A percentile compares a stretch with the other conserved stretches of the same genome.
phyloP scores from a whole-genome alignment of 1,284 basidiomycete species.

The Anthracocystis panici-leucophaei region DNA sequence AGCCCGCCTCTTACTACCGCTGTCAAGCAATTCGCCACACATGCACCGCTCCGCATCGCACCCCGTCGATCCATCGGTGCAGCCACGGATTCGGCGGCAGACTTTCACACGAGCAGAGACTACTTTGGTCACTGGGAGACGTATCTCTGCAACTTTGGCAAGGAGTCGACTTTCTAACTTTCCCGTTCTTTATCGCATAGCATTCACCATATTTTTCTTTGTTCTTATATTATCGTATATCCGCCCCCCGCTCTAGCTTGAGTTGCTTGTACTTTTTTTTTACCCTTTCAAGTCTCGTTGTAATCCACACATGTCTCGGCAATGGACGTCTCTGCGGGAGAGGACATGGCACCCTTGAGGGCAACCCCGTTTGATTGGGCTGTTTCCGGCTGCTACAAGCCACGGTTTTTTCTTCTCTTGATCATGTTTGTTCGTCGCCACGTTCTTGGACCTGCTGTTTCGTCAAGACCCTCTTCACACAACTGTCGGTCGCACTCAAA shows the following conservation, averaged over 20 bases:
- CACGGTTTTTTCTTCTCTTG: too few species aligned
- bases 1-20: neutral
- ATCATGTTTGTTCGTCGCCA: too few species aligned
- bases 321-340: too few species aligned
- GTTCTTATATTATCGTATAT: neutral
- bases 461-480: too few species aligned
- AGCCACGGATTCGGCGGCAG: neutral
- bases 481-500: too few species aligned
- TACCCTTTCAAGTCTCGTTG: neutral
- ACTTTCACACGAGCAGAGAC: slow-evolving; percentile 1
- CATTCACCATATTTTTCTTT: too few species aligned
- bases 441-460: too few species aligned
- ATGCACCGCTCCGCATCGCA: slow-evolving; percentile 19
- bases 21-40: neutral
- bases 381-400: too few species aligned
- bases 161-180: slow-evolving; percentile 33
- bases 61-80: slow-evolving; percentile 3
- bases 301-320: neutral
- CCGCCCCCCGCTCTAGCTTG: neutral
- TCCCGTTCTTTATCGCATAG: neutral
- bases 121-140: slow-evolving; percentile 44
- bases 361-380: too few species aligned
- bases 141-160: slow-evolving; percentile 37
- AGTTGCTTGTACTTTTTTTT: neutral
- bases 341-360: too few species aligned